These are phyloP conservation scores for Blepharisma stoltei DNA, from an alignment of 73 alveolate species.

Conservation along the genomic window DNA sequence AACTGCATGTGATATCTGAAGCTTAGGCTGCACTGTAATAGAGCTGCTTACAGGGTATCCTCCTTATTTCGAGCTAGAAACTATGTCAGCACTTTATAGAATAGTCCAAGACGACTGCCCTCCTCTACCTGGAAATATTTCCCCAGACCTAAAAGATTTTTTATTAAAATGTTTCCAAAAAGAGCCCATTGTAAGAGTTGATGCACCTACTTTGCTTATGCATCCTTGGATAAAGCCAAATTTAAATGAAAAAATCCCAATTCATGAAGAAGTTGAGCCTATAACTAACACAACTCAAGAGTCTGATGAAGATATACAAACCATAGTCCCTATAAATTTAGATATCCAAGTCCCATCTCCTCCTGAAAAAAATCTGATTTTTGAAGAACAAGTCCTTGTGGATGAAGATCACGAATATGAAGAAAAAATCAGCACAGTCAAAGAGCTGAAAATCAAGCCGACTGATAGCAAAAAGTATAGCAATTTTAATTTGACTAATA, in stretches of 20 bases:
- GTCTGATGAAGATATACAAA: not conserved
- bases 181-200: constrained; percentile 87
- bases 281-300: not conserved
- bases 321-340: not conserved
- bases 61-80: constrained; percentile 85
- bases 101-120: constrained; percentile 88
- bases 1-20: constrained; percentile 96
- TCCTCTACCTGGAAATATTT: constrained; percentile 88
- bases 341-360: not conserved
- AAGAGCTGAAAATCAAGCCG: no score
- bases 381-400: not conserved
- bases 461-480: no score
- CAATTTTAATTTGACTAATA: not conserved
- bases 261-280: constrained; percentile 26
- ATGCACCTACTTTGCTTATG: constrained; percentile 81
- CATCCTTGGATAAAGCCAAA: constrained; percentile 83
- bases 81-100: constrained; percentile 81
- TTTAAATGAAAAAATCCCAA: not conserved
- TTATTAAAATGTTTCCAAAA: constrained; percentile 82
- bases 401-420: no score
- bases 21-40: constrained; percentile 95
- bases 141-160: constrained; percentile 85
- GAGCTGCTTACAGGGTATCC: constrained; percentile 94
- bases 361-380: not conserved
- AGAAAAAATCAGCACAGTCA: no score